Percentiles rank a stretch among this genome's conserved stretches.
These are phyloP conservation scores for Obelidium mucronatum DNA, from an alignment of 192 early-diverging fungal genomes.

Conservation along the genomic window DNA sequence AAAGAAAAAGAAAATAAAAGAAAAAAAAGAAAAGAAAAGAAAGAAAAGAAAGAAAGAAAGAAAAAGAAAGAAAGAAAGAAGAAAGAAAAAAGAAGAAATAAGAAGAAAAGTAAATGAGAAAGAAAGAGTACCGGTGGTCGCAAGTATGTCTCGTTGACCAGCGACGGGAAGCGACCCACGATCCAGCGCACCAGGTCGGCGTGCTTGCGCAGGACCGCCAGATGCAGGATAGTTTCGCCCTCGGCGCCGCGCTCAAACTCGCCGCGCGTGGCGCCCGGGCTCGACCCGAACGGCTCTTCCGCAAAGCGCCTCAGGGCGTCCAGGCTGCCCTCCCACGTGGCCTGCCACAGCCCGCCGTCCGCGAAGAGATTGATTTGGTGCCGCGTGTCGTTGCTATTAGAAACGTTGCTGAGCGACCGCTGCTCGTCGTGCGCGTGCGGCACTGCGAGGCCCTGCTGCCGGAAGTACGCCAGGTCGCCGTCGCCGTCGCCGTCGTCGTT, in stretches of 20 bases:
- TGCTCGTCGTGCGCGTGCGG: no score
- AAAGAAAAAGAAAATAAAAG: no score
- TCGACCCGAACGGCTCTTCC: background rate
- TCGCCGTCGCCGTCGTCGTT: no score
- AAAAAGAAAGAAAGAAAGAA: background rate
- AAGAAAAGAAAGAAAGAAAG: no score
- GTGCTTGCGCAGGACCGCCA: conserved; percentile 24
- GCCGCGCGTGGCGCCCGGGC: background rate
- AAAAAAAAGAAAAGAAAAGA: no score
- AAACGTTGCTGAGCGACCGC: no score
- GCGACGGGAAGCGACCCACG: conserved; percentile 6
- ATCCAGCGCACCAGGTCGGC: conserved; percentile 24
- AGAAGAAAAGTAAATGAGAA: background rate
- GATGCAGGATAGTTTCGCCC: conserved; percentile 35
- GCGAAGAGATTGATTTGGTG: conserved; percentile 12
- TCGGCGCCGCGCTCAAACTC: conserved; percentile 29
- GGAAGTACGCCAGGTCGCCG: no score
- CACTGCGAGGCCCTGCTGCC: no score
- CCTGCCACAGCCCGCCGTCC: conserved; percentile 28
- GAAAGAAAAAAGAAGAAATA: background rate
- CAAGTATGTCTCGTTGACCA: conserved; percentile 29
- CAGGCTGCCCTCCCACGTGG: conserved; percentile 9
- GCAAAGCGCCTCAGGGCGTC: background rate
- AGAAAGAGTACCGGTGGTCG: background rate
- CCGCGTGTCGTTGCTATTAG: background rate